Evolutionary conservation across 306 rosid genomes (phyloP), one percentile per base, ranked within the genome.

Genomic region (Cucumis melo): DNA sequence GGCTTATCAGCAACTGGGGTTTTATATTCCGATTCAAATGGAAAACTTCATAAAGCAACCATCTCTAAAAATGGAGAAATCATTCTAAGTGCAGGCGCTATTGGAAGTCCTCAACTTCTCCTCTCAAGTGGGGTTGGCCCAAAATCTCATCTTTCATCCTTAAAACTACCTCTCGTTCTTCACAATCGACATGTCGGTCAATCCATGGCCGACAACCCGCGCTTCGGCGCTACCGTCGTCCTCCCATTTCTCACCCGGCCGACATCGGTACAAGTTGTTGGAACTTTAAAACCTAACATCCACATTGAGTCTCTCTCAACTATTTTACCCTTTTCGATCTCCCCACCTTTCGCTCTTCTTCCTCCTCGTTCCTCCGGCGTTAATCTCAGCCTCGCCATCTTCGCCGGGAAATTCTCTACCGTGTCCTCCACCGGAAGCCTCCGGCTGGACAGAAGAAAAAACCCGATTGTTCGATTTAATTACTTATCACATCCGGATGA

Each of bases 31-130:
- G 83, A 80, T 72, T 72, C 81, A 16, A 63, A 58, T 0, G 79
- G 81, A 0, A 50, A 48, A 55, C 16, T 38, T 9, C 86, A 77
- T 10, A 62, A 11, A 23, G 81, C 81, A 57, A 11, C 59, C 19
- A 68, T 77, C 15, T 79, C 77, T 1, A 6, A 7, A 9, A 67
- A 48, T 11, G 86, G 81, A 29, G 86, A 83, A 62, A 78, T 79
- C 21, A 79, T 83, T 6, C 11, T 79, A 10, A 83, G 73, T 34
- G 83, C 83, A 0, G 83, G 86, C 15, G 64, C 72, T 50, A 63
- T 83, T n/a, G 86, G 83, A 19, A 83, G 83, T 17, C 85, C 85
- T 38, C 83, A 82, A 32, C 78, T 82, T 34, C 78, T 82, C 1
- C 74, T 82, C 1, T 75, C 60, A 0, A 82, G 85, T 44, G 80